Base-by-base conservation (phyloP, 257 asterid genomes). In the Solanum chaucha region DNA sequence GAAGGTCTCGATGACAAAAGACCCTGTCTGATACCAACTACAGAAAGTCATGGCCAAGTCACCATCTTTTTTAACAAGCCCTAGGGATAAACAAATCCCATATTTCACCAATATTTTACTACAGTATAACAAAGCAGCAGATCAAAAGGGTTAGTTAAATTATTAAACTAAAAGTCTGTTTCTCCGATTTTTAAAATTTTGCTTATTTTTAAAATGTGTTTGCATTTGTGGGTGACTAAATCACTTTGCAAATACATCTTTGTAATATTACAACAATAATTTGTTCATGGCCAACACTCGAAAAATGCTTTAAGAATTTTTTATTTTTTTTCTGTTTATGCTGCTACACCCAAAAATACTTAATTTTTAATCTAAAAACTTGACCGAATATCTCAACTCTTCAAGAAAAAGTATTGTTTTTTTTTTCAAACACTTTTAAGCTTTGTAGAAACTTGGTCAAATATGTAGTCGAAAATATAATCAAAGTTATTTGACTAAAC, bases 31-130 rank as follows among this genome's bases (percentile, higher is more conserved):
- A 86, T 83, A 70, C 73, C 67, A 46, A 46, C 84, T 40, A 17
- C 19, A 46, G 85, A 80, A 44, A 80, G 67, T 46, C 67, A 46
- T 86, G 90, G 83, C 87, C 86, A 86, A 86, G 61, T 83, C 46
- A 48, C 30, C 82, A 84, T 86, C 87, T 84, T 71, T 87, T 87
- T 86, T 78, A 85, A 86, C 92, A 88, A 92, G 89, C 92, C 91
- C 94, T 89, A 90, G 73, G 88, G 87, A 87, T 83, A 77, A 15
- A 68, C 30, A 75, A 86, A 89, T 22, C 73, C 10, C 85, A 80
- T 24, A 26, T 71, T 32, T 30, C 4, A 64, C 15, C 14, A 48
- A 80, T 24, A 26, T 71, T 32, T 30, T 10, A 64, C 15, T 48
- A 48, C 11, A 20, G 0, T 59, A 59, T 22, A 71, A 71, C 6